Conservation (phyloP, 2,329 filamentous ascomycete species). For the Thermothelomyces thermophilus region DNA sequence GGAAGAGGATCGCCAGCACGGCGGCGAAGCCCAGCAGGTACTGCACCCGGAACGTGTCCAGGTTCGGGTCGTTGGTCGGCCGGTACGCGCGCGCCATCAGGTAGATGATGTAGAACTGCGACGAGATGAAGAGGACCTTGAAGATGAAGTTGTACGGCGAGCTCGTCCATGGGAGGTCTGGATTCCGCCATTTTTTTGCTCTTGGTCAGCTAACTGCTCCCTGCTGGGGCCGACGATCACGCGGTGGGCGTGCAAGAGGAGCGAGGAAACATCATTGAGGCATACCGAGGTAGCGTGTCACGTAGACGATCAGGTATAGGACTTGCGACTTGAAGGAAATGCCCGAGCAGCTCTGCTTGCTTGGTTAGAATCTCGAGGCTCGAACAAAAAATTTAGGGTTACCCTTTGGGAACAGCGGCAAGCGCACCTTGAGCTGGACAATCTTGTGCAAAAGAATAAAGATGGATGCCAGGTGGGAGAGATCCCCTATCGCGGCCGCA, state of each 20-base stretch:
- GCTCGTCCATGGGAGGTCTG: conserved; percentile 79
- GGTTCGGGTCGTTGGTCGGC: conserved; percentile 91
- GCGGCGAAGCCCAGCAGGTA: conserved; percentile 81
- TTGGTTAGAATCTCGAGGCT: conserved; percentile 12
- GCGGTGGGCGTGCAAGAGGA: neutral
- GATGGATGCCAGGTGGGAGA: conserved; percentile 92
- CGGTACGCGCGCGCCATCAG: conserved; percentile 98
- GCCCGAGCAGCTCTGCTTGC: conserved; percentile 82
- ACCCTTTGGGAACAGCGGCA: neutral
- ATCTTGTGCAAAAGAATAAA: conserved; percentile 96
- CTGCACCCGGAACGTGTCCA: conserved; percentile 95
- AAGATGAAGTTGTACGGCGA: conserved; percentile 90
- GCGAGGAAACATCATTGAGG: too few species aligned
- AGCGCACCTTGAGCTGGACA: conserved; percentile 71
- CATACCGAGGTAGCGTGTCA: conserved; percentile 82
- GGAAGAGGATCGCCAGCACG: conserved; percentile 72
- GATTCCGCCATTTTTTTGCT: too few species aligned
- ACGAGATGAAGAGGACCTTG: conserved; percentile 89
- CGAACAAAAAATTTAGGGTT: neutral
- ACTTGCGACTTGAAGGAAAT: conserved; percentile 99
- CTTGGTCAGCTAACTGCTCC: too few species aligned
- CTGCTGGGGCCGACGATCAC: too few species aligned
- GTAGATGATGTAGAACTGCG: conserved; percentile 91
- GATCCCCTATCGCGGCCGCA: conserved; percentile 58
- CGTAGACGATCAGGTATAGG: conserved; percentile 87